phyloP scores from a whole-genome alignment of 2,329 filamentous ascomycete species.

The Aspergillus sp. region DNA sequence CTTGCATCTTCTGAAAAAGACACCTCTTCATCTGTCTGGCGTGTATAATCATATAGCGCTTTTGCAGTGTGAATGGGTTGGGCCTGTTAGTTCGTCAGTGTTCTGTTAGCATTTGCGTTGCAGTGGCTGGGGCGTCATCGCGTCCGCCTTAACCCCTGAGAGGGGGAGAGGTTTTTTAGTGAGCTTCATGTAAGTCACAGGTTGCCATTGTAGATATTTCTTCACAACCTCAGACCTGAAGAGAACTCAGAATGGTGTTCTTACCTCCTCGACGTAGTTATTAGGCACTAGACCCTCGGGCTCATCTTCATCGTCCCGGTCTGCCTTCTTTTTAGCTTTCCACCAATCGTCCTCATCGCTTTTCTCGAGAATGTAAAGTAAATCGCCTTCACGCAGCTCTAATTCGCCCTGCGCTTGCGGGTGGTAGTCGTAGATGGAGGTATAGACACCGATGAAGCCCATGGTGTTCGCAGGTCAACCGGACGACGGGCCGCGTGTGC shows the following conservation, averaged over 20 bases:
- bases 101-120: conserved; percentile 11
- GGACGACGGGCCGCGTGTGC: conserved; percentile 9
- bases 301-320: conserved; percentile 81
- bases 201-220: neutral
- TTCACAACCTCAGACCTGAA: neutral
- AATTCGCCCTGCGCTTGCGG: conserved; percentile 86
- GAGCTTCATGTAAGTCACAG: neutral
- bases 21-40: conserved; percentile 96
- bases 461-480: conserved; percentile 49
- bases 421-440: conserved; percentile 87
- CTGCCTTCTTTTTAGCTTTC: conserved; percentile 91
- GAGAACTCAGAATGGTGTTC: conserved; percentile 25
- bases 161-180: neutral
- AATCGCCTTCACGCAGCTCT: conserved; percentile 77
- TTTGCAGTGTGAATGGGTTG: conserved; percentile 69
- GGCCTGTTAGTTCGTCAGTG: conserved; percentile 50
- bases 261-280: conserved; percentile 93
- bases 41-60: conserved; percentile 96
- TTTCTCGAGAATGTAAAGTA: conserved; percentile 87
- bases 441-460: conserved; percentile 91
- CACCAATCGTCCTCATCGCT: conserved; percentile 82
- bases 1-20: conserved; percentile 88
- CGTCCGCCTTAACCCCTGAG: conserved; percentile 18
- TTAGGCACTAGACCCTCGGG: conserved; percentile 86
- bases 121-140: conserved; percentile 4